Base-by-base conservation (phyloP, 2,329 filamentous ascomycete species). In the Ceratocystis colombiana region DNA sequence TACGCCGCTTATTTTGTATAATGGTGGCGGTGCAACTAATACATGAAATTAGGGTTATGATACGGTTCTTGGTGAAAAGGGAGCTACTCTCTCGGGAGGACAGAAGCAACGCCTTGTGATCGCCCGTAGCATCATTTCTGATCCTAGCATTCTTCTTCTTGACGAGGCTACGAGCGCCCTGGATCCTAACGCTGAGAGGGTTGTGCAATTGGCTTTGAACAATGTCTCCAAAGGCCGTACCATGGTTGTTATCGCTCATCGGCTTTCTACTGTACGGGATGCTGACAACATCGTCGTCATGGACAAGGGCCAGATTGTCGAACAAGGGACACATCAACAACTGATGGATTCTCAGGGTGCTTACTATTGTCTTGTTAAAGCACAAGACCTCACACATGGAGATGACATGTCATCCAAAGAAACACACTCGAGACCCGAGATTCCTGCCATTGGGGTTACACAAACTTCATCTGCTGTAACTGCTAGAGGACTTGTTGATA, bases 251-350 rank as follows among this genome's bases (percentile, higher is more conserved):
- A 86, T 88, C 67, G 85, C 86, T 0, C 84, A 86, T 71, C 75
- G 82, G 1, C 75, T 86, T 0, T 82, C 80, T 0, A 85, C 83
- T 0, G 81, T 85, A 67, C 79, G 79, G 68, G 77, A 83, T 62
- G 86, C 86, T 0, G 83, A 88, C 70, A 82, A 84, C 63, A 88
- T 88, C 66, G 76, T 88, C 10, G 85, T 89, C 17, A 77, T 88
- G 71, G 76, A 81, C 6, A 77, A 83, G 69, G 86, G 86, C 1
- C 72, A 77, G 59, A 78, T 83, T 2, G 73, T 86, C 1, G 86
- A 89, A 72, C 77, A 83, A 69, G 86, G 86, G 0, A 84, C 80
- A 0, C 86, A 88, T 67, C 77, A 82, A 4, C 76, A 83, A 62
- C 76, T 88, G 0, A 73, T 88, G 8, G 71, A 73, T 0, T 72